Evolutionary conservation across 2,329 filamentous ascomycete species (phyloP).

Genomic region (Talaromyces islandicus): DNA sequence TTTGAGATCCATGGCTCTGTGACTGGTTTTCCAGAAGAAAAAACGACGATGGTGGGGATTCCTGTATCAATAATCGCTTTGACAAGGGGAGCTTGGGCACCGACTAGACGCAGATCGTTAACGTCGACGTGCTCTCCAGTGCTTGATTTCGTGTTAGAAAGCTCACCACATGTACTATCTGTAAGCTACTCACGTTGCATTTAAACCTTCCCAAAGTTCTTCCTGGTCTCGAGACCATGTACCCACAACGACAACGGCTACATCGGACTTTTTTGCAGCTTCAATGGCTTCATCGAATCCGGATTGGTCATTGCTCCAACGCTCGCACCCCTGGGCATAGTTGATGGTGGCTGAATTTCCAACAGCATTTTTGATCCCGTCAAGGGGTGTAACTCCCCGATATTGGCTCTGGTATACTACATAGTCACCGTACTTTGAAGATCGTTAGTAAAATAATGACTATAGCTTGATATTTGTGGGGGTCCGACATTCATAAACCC

Average conservation of each 20-base stretch:
- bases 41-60: constrained; percentile 62
- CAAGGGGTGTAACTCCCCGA: constrained; percentile 62
- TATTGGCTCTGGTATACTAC: constrained; percentile 61
- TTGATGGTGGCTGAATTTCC: constrained; percentile 53
- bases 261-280: constrained; percentile 60
- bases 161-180: not conserved
- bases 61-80: constrained; percentile 62
- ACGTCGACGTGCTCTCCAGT: constrained; percentile 70
- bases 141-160: constrained; percentile 9
- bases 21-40: constrained; percentile 64
- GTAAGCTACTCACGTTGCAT: constrained; percentile 49
- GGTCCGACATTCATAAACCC: constrained; percentile 60
- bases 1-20: constrained; percentile 67
- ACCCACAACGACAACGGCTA: constrained; percentile 67
- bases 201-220: constrained; percentile 64
- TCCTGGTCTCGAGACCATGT: constrained; percentile 70
- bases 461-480: not conserved
- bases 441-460: constrained; percentile 12
- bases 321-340: constrained; percentile 65
- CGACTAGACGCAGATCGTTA: constrained; percentile 58
- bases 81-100: constrained; percentile 62
- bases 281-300: constrained; percentile 62
- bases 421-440: constrained; percentile 61
- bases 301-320: constrained; percentile 65
- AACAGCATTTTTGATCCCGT: constrained; percentile 59